phyloP scores from a whole-genome alignment of 2,329 filamentous ascomycete genomes.

The Cytospora piceae region DNA sequence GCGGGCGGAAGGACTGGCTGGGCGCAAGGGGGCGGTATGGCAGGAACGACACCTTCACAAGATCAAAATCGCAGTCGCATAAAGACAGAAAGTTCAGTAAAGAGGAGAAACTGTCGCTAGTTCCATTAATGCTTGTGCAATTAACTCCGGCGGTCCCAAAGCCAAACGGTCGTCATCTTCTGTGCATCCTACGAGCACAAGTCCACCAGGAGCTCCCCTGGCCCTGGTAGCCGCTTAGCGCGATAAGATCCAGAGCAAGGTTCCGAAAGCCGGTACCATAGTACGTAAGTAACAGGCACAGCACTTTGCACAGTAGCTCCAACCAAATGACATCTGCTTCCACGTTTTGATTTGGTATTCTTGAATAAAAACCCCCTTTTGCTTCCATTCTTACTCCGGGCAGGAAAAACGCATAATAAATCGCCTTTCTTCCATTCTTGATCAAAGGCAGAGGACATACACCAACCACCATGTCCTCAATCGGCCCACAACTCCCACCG shows the following conservation, averaged over 20 bases:
- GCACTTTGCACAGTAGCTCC: not conserved
- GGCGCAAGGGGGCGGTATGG: constrained; percentile 1
- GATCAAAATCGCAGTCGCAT: not conserved
- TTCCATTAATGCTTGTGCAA: not conserved
- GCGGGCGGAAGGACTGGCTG: not conserved
- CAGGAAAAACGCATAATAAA: not conserved
- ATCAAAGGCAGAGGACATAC: constrained; percentile 39
- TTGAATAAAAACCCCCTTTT: not conserved
- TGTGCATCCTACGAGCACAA: not conserved
- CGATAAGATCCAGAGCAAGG: not conserved
- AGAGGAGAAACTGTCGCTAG: not conserved
- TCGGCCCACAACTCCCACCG: constrained; percentile 72
- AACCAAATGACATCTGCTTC: not conserved
- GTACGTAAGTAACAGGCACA: not conserved
- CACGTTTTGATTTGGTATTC: too few relatives aligned
- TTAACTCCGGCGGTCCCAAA: not conserved
- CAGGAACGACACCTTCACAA: not conserved
- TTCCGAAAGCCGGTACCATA: not conserved
- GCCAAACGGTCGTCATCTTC: constrained; percentile 9
- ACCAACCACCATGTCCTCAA: constrained; percentile 60
- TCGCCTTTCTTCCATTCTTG: not conserved
- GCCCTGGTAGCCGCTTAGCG: constrained; percentile 25
- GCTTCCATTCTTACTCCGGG: not conserved
- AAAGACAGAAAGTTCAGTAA: constrained; percentile 33
- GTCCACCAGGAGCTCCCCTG: constrained; percentile 26